These are phyloP conservation scores for Aquilaria malaccensis DNA, from an alignment of 345 rosid genomes.

Conservation along the genomic window DNA sequence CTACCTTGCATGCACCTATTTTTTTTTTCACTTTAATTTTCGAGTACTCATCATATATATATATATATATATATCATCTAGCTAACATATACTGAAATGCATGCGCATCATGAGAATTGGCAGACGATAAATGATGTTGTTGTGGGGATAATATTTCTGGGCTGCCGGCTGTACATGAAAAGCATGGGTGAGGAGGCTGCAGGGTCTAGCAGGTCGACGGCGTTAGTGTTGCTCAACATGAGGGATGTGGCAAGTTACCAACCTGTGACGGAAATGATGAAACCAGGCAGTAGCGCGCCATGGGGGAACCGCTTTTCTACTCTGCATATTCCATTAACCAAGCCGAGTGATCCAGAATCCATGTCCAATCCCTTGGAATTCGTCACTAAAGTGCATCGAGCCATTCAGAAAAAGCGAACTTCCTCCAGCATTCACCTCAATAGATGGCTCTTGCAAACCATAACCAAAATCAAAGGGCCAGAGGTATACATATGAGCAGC, in stretches of 20 bases:
- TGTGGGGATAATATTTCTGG: slow-evolving; percentile 27
- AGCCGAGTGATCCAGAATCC: slow-evolving; percentile 2
- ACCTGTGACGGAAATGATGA: slow-evolving; percentile 32
- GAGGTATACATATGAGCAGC: slow-evolving; percentile 17
- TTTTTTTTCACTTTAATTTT: too few species aligned
- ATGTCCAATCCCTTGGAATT: slow-evolving; percentile 20
- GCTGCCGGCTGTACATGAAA: slow-evolving; percentile 33
- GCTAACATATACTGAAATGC: too few species aligned
- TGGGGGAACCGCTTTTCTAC: slow-evolving; percentile 43
- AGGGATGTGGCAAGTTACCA: slow-evolving; percentile 26
- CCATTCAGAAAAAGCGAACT: slow-evolving; percentile 19
- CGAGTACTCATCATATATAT: too few species aligned
- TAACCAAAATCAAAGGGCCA: slow-evolving; percentile 26
- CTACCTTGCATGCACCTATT: too few species aligned
- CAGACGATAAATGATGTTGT: slow-evolving; percentile 42
- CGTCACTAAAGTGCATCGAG: slow-evolving; percentile 15
- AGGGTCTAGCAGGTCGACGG: slow-evolving; percentile 10
- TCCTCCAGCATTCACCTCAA: slow-evolving; percentile 28
- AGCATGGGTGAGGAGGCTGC: slow-evolving; percentile 8
- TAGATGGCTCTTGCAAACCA: slow-evolving; percentile 17
- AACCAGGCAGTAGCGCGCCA: slow-evolving; percentile 18
- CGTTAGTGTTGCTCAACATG: slow-evolving; percentile 34
- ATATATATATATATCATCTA: too few species aligned
- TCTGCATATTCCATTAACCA: slow-evolving; percentile 28
- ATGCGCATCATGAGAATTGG: background rate